Evolutionary conservation across 1,284 basidiomycete genomes (phyloP), one percentile per base, ranked within the genome.

Genomic region (Coniferiporia sulphurascens): DNA sequence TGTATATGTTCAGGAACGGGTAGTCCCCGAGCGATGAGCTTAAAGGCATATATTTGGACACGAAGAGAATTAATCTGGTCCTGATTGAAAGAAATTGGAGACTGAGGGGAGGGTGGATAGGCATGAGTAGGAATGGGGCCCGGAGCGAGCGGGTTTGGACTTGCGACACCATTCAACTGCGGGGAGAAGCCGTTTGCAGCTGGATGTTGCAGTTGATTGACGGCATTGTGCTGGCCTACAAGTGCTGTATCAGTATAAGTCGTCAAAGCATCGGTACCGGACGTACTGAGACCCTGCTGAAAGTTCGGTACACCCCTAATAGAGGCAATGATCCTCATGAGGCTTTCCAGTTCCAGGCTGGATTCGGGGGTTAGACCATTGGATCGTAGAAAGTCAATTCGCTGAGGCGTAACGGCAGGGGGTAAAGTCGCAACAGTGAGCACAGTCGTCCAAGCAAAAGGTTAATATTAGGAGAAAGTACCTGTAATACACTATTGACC

Each of bases 31-130:
- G 81, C 80, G 62, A 98, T 82, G 62, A 89, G 83, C 70, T 93
- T 93, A 78, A 90, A 97, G 0, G 95, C 93, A 60, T 88, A 83
- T 49, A 98, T 93, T 70, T 99, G 96, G 0, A 89, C 85, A 56
- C 91, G 85, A 44, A 98, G 84, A 27, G 91, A 86, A 48, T 82
- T 83, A 56, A 97, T 88, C 70, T 98, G 95, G 56, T 91, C 89
- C 0, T 76, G 78, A 1, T 90, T 90, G 73, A 98, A 93, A 3
- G 87, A 86, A n/a, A 89, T 81, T 32, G 88, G 86, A 0, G 84
- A 84, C 49, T 69, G 81, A 70, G 67, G 81, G 13, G 72, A 71
- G 27, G 57, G 67, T 45, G 65, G 76, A 65, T 63, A 71, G 9
- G 70, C 62, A 22, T 71, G 70, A 10, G 67, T 46, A 7, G 73